Base-by-base conservation (phyloP, 75 land plant genomes). In the Adiantum capillusveneris region DNA sequence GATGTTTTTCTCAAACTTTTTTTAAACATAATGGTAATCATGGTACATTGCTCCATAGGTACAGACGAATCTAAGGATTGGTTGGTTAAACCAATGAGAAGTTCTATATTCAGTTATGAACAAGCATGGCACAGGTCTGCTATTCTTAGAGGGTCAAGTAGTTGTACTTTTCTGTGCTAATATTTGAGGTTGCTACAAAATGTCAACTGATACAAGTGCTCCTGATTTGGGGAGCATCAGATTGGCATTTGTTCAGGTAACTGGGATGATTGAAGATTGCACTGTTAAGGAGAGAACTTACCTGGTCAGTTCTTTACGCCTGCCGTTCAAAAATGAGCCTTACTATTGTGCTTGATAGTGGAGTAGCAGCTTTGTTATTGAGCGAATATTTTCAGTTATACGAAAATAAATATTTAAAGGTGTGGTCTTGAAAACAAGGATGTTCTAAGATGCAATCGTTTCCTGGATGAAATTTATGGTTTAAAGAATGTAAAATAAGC, bases 71-170 rank as follows among this genome's bases (percentile, higher is more conserved):
- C 49, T 36, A 77, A 77, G 49, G 68, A 53, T 11, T 58, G 66
- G 61, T 67, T 70, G 22, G 90, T 95, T 59, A 95, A 90, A 67
- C 62, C 84, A 56, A 63, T 95, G 19, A 90, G 75, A 70, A 95
- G 99, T 68, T 90, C 99, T 56, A 44, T 84, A 29, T 95, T 95
- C 80, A 86, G 92, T 63, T 84, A 95, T 69, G 97, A 95, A 79
- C 99, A 95, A 70, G 99, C 99, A 42, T 80, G 99, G 80, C 87
- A 95, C 76, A 95, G 99, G 99, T 53, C 19, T 27, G 41, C 18
- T 46, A 49, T 34, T 29, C 25, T 51, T 28, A 0, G 29, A 11
- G 44, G 2, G 41, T 58, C 6, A 29, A 31, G 29, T 56, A 2
- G 5, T 2, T 56, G 57, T 5, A 28, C 25, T 5, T 56, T 56